Evolutionary conservation across 78 protist species (phyloP).

Genomic region (Monosiga brevicollis): DNA sequence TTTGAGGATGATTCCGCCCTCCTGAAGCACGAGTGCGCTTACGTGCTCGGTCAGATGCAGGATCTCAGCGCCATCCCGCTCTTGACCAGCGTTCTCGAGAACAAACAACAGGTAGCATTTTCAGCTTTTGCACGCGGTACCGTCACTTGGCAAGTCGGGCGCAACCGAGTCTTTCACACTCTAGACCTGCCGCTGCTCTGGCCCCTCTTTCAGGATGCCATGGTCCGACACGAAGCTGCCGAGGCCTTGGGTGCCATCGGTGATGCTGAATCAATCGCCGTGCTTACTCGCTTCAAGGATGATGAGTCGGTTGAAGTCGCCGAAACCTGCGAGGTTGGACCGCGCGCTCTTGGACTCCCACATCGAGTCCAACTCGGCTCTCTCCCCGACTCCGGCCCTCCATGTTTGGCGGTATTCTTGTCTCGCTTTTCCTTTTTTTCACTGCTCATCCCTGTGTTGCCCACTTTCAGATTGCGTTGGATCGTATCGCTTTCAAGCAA

Average conservation of each 20-base stretch:
- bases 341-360: no score
- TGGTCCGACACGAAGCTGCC: conserved; percentile 31
- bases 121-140: no score
- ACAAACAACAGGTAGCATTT: background rate
- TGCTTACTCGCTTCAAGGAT: background rate
- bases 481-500: background rate
- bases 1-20: conserved; percentile 32
- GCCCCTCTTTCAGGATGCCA: no score
- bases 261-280: background rate
- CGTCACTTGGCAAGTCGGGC: background rate
- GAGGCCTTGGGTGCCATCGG: conserved; percentile 56
- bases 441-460: no score
- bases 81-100: conserved; percentile 8
- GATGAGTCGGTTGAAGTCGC: conserved; percentile 2
- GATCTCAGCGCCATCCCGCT: background rate
- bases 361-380: no score
- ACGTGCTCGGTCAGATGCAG: conserved; percentile 47
- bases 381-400: no score
- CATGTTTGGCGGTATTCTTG: no score
- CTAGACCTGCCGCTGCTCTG: background rate
- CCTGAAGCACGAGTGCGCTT: conserved; percentile 52
- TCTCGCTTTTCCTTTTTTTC: no score
- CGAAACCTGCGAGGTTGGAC: conserved; percentile 41
- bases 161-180: background rate
- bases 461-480: background rate